phyloP scores from a whole-genome alignment of 305 asterid species.

The Fraxinus latifolia region DNA sequence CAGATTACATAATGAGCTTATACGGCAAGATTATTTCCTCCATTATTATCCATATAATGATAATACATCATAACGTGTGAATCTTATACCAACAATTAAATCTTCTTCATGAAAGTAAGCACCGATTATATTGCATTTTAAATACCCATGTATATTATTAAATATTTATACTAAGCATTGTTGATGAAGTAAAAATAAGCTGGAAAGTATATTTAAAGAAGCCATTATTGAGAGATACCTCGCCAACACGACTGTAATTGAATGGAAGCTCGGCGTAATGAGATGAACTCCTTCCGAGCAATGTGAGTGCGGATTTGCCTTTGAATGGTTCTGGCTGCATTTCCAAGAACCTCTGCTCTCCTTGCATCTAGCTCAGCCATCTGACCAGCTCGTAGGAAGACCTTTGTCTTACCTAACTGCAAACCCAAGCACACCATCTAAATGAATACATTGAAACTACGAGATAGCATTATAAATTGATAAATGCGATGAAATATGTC shows the following conservation, averaged over 20 bases:
- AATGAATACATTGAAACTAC: conserved; percentile 6
- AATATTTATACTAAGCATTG: background rate
- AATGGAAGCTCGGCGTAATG: conserved; percentile 74
- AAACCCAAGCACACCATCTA: conserved; percentile 25
- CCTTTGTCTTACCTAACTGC: conserved; percentile 97
- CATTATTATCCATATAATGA: background rate
- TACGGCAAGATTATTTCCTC: background rate
- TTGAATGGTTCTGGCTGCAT: conserved; percentile 95
- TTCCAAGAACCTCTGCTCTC: conserved; percentile 96
- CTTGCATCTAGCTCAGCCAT: conserved; percentile 99
- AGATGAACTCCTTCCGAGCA: conserved; percentile 79
- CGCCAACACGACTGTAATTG: conserved; percentile 97
- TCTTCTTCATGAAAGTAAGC: background rate
- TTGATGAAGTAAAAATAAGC: conserved; percentile 33
- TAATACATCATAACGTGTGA: background rate
- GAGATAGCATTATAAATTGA: background rate
- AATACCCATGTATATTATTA: background rate
- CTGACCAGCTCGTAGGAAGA: conserved; percentile 99
- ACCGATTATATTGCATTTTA: background rate
- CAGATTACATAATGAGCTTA: background rate
- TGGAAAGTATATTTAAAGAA: conserved; percentile 18
- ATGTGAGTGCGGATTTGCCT: conserved; percentile 92
- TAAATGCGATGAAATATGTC: background rate
- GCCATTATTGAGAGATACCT: conserved; percentile 48
- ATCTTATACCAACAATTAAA: background rate